Conservation (phyloP, 2,329 filamentous ascomycete genomes). For the Colletotrichum musicola region DNA sequence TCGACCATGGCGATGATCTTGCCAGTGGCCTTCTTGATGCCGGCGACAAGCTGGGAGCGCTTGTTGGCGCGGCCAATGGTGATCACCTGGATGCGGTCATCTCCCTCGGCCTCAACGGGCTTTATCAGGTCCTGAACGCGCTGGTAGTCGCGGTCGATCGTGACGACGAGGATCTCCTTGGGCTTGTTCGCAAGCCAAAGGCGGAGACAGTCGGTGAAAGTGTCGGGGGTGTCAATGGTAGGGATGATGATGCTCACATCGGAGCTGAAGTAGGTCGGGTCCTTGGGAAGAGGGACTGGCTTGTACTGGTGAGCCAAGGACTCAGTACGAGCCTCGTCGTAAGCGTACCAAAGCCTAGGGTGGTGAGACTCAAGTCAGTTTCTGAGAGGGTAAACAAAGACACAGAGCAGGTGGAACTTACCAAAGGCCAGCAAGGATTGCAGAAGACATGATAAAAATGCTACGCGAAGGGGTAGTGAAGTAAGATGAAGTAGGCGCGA, state of each 20-base stretch:
- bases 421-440: constrained; percentile 10
- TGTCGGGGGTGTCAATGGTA: constrained; percentile 42
- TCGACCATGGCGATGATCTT: constrained; percentile 45
- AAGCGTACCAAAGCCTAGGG: constrained; percentile 23
- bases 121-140: constrained; percentile 30
- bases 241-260: constrained; percentile 47
- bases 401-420: background rate
- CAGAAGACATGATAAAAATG: constrained; percentile 4
- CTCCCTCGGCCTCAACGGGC: background rate
- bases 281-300: constrained; percentile 18
- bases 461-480: background rate
- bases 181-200: constrained; percentile 44
- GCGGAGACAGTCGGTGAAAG: constrained; percentile 40
- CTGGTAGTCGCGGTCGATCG: constrained; percentile 25
- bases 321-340: constrained; percentile 22
- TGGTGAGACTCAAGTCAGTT: background rate
- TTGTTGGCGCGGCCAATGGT: constrained; percentile 43
- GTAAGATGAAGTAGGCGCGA: background rate
- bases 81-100: constrained; percentile 37
- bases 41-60: constrained; percentile 43
- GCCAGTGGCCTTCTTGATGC: constrained; percentile 41
- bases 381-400: background rate
- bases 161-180: constrained; percentile 47
- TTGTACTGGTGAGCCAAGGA: background rate
- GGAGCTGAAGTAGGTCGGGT: constrained; percentile 11